Evolutionary conservation across 768 basidiomycete genomes (phyloP).

Genomic region (Xerocomus spinulosus): DNA sequence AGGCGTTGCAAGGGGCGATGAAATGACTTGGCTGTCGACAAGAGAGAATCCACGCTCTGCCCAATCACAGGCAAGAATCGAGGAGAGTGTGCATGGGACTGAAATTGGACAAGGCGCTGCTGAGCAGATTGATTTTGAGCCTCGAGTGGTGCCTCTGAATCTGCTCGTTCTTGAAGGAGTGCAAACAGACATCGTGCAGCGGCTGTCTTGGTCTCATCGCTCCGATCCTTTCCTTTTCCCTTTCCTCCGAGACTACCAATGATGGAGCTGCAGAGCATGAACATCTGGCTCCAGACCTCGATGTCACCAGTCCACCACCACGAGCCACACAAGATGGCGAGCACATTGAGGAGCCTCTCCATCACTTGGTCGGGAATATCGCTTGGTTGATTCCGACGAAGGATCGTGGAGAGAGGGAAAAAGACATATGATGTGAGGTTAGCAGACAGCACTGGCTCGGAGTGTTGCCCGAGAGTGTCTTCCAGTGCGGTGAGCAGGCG

Average conservation of each 20-base stretch:
- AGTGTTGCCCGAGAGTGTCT: conserved; percentile 41
- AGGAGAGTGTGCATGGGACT: conserved; percentile 36
- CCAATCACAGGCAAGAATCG: conserved; percentile 76
- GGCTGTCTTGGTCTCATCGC: conserved; percentile 80
- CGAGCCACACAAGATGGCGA: conserved; percentile 56
- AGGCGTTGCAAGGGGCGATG: conserved; percentile 57
- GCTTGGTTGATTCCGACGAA: conserved; percentile 67
- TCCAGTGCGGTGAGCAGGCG: conserved; percentile 54
- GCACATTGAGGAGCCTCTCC: conserved; percentile 61
- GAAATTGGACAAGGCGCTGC: conserved; percentile 38
- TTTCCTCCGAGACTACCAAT: conserved; percentile 62
- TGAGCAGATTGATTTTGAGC: conserved; percentile 9
- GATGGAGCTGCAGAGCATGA: conserved; percentile 67
- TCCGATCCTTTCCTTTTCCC: conserved; percentile 61
- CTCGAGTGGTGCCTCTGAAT: conserved; percentile 38
- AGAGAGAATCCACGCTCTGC: conserved; percentile 73
- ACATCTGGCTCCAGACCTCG: conserved; percentile 78
- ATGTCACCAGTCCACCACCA: conserved; percentile 86
- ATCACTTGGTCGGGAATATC: conserved; percentile 76
- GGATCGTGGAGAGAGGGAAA: conserved; percentile 80
- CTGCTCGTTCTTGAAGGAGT: conserved; percentile 52
- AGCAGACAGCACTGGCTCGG: conserved; percentile 42
- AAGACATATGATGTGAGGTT: conserved; percentile 79
- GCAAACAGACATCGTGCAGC: conserved; percentile 62
- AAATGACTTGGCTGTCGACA: conserved; percentile 52